phyloP scores from a whole-genome alignment of 1,139 yeast genomes.

The Meyerozyma elateridarum region DNA sequence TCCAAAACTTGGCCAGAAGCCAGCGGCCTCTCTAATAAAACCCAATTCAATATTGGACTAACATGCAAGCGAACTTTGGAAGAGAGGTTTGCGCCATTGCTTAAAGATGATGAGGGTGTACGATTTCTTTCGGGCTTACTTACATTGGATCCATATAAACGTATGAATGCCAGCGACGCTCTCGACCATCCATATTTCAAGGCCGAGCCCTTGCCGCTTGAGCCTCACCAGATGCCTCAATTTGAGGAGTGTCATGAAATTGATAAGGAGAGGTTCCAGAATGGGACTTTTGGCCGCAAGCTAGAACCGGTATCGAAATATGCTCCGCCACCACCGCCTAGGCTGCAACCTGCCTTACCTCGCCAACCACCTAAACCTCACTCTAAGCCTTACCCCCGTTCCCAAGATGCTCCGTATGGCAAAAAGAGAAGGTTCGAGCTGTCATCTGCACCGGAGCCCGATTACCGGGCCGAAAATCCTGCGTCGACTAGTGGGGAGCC shows the following conservation, averaged over 20 bases:
- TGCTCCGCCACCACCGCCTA: conserved; percentile 2
- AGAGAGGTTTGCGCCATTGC: conserved; percentile 29
- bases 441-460: too few species aligned
- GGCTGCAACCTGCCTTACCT: background rate
- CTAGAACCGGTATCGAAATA: too few species aligned
- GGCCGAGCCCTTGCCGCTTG: conserved; percentile 58
- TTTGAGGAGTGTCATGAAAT: conserved; percentile 89
- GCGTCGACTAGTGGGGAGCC: too few species aligned
- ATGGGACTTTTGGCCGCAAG: conserved; percentile 9
- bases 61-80: conserved; percentile 55
- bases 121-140: conserved; percentile 53
- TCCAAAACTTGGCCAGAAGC: conserved; percentile 63
- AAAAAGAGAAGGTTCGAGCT: too few species aligned
- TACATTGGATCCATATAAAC: conserved; percentile 60
- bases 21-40: conserved; percentile 55
- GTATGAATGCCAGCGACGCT: conserved; percentile 80
- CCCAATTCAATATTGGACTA: conserved; percentile 38
- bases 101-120: conserved; percentile 27
- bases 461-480: too few species aligned
- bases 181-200: conserved; percentile 64
- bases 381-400: too few species aligned
- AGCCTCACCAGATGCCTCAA: conserved; percentile 52
- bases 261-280: conserved; percentile 62
- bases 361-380: too few species aligned
- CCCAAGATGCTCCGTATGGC: too few species aligned